A percentile compares a stretch with the other conserved stretches of the same genome.
Evolutionary conservation across 192 early-diverging fungal species (phyloP).

Genomic region (Radiomyces spectabilis): DNA sequence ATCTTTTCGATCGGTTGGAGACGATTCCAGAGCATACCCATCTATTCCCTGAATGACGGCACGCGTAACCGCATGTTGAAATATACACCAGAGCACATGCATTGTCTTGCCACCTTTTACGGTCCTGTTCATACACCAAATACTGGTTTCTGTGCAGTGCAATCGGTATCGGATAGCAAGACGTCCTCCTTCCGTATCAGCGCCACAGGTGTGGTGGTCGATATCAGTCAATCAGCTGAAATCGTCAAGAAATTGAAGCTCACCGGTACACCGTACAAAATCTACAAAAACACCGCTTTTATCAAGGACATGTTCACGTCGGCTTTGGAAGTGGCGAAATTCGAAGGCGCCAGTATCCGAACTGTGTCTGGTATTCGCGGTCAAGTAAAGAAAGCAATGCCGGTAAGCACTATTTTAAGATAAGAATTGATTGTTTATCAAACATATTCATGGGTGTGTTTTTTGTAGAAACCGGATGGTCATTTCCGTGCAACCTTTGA

Average conservation of each 20-base stretch:
- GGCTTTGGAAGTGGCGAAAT: conserved; percentile 94
- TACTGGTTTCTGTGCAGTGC: conserved; percentile 93
- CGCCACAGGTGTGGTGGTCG: conserved; percentile 93
- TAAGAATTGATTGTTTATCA: not conserved
- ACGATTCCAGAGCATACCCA: conserved; percentile 93
- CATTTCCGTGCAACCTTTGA: conserved; percentile 97
- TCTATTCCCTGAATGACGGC: conserved; percentile 89
- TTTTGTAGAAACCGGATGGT: conserved; percentile 70
- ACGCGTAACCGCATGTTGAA: conserved; percentile 96
- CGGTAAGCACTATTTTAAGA: conserved; percentile 40
- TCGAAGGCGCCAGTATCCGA: conserved; percentile 92
- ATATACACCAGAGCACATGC: conserved; percentile 99
- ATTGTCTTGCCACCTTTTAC: conserved; percentile 93
- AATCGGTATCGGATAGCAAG: conserved; percentile 55
- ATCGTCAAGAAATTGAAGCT: conserved; percentile 99
- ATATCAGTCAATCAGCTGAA: conserved; percentile 87
- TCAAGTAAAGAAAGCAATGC: conserved; percentile 89
- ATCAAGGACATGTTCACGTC: conserved; percentile 98
- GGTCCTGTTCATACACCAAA: conserved; percentile 95
- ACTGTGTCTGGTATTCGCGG: conserved; percentile 97
- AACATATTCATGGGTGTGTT: not conserved
- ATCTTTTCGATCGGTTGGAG: conserved; percentile 98
- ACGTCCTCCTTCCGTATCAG: conserved; percentile 79
- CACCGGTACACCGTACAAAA: conserved; percentile 88
- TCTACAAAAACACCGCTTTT: conserved; percentile 96